A percentile compares a stretch with the other conserved stretches of the same genome.
Evolutionary conservation across 2,329 filamentous ascomycete genomes (phyloP).

Genomic region (Dactylonectria macrodidyma): DNA sequence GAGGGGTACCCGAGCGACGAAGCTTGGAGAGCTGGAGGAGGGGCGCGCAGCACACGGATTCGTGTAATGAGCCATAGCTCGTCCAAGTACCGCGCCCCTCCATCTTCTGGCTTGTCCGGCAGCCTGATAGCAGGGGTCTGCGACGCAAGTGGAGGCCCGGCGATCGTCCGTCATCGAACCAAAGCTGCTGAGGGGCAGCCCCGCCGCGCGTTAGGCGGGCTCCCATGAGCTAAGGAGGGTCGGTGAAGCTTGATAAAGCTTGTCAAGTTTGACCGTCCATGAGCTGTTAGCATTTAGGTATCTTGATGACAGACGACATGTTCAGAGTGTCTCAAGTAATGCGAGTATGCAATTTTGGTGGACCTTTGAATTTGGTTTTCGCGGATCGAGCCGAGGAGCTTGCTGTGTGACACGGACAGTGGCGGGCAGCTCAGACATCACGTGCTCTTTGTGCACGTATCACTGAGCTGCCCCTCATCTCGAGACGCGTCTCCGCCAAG

Average conservation of each 20-base stretch:
- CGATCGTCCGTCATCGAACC: conserved; percentile 29
- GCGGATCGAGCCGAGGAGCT: neutral
- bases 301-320: neutral
- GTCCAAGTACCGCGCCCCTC: conserved; percentile 35
- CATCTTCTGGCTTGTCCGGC: conserved; percentile 19
- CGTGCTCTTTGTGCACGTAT: conserved; percentile 15
- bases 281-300: neutral
- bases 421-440: conserved; percentile 2
- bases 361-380: neutral
- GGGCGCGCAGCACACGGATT: conserved; percentile 35
- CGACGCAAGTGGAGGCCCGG: conserved; percentile 36
- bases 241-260: conserved; percentile 20
- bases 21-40: conserved; percentile 39
- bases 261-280: neutral
- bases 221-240: conserved; percentile 18
- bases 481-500: conserved; percentile 4
- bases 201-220: conserved; percentile 15
- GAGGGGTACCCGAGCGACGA: conserved; percentile 36
- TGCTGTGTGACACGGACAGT: neutral
- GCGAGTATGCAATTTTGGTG: neutral
- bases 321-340: neutral
- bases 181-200: conserved; percentile 22
- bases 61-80: conserved; percentile 23
- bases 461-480: conserved; percentile 19
- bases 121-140: conserved; percentile 41